phyloP scores from a whole-genome alignment of 768 basidiomycete genomes.

The Kwoniella sp. region DNA sequence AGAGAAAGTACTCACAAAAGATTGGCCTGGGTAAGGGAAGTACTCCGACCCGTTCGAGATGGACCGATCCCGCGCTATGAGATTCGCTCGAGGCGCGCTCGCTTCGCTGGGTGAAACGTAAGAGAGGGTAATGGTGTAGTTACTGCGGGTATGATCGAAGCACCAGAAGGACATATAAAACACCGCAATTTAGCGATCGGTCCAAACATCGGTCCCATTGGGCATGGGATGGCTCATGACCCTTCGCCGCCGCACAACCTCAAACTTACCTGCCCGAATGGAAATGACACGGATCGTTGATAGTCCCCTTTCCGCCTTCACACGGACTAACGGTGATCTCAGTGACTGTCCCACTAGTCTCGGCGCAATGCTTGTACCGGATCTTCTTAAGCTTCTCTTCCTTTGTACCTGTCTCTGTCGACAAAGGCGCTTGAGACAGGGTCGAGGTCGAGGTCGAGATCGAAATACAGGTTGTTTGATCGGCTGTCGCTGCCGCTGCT shows the following conservation, averaged over 20 bases:
- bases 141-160: conserved; percentile 25
- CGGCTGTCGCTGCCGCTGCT: background rate
- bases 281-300: conserved; percentile 29
- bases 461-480: background rate
- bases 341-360: conserved; percentile 20
- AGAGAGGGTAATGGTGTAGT: conserved; percentile 41
- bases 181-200: too few relatives aligned
- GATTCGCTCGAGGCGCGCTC: conserved; percentile 25
- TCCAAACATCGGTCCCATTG: too few relatives aligned
- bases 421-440: background rate
- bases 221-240: too few relatives aligned
- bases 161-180: too few relatives aligned
- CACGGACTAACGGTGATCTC: conserved; percentile 22
- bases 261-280: conserved; percentile 24
- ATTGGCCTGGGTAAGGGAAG: conserved; percentile 39
- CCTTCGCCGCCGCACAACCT: too few relatives aligned
- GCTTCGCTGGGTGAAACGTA: conserved; percentile 27
- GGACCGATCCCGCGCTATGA: conserved; percentile 26
- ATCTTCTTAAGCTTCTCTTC: conserved; percentile 17
- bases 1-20: conserved; percentile 30
- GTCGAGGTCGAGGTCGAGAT: background rate
- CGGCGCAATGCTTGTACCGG: conserved; percentile 25
- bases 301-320: conserved; percentile 27
- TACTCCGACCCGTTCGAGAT: conserved; percentile 12
- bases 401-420: background rate